phyloP scores from a whole-genome alignment of 2,329 filamentous ascomycete genomes.

The Aspergillus sojae region DNA sequence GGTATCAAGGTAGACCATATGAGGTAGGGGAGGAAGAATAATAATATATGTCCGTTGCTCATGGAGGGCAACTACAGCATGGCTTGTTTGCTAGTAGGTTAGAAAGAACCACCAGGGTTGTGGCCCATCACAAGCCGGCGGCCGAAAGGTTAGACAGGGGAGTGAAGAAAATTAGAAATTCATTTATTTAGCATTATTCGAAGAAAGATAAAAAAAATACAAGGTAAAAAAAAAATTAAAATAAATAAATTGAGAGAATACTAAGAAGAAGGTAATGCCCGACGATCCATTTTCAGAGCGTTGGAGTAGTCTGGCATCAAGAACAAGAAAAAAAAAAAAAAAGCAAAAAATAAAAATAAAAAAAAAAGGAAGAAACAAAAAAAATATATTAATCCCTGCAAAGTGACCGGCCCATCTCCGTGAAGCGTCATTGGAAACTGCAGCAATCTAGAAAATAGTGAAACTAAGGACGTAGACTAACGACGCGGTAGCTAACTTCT shows the following conservation, averaged over 20 bases:
- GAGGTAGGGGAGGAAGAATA: conserved; percentile 8
- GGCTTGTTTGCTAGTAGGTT: conserved; percentile 18
- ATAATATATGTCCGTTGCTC: conserved; percentile 17
- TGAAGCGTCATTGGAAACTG: conserved; percentile 6
- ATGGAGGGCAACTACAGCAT: conserved; percentile 22
- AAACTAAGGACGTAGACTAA: not conserved
- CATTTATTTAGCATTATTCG: not conserved
- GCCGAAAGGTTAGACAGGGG: conserved; percentile 24
- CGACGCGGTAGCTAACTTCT: conserved; percentile 22
- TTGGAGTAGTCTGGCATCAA: not conserved
- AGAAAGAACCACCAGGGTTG: conserved; percentile 17
- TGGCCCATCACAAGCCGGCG: conserved; percentile 28
- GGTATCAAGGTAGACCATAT: not conserved
- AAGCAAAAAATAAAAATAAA: not conserved
- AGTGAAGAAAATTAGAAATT: conserved; percentile 2
- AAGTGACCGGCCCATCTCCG: conserved; percentile 2
- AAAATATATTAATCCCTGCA: conserved; percentile 1
- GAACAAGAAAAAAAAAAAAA: not conserved
- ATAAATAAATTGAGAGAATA: not conserved
- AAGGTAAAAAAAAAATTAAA: not conserved
- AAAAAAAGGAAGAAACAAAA: not conserved
- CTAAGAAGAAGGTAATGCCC: not conserved
- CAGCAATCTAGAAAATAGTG: conserved; percentile 4
- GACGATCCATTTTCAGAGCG: not conserved
- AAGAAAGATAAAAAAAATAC: not conserved